A percentile compares a stretch with the other conserved stretches of the same genome.
Evolutionary conservation across 2,329 filamentous ascomycete genomes (phyloP).

Genomic region (Fusarium circinatum): DNA sequence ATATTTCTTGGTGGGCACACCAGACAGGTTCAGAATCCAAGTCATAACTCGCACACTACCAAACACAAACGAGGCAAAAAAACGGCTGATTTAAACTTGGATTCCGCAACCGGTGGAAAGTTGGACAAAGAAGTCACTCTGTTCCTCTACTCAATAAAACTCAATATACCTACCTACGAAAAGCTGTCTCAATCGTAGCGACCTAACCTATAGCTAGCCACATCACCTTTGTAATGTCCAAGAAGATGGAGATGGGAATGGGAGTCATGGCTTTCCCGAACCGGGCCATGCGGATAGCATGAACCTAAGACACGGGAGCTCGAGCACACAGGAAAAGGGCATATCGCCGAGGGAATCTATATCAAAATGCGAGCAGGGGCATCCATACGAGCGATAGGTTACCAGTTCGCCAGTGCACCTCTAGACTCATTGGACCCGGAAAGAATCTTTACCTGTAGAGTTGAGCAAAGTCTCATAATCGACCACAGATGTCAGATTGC

Average conservation of each 20-base stretch:
- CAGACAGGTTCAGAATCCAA: background rate
- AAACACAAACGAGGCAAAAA: background rate
- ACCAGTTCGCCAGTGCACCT: background rate
- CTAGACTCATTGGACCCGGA: background rate
- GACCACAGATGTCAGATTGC: conserved; percentile 21
- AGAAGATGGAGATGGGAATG: background rate
- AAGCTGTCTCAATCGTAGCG: background rate
- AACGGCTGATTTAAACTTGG: background rate
- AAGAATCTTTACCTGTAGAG: background rate
- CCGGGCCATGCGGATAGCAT: background rate
- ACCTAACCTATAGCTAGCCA: conserved; percentile 2
- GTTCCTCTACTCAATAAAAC: background rate
- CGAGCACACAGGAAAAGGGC: background rate
- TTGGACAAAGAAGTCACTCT: background rate
- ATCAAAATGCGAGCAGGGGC: background rate
- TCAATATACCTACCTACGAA: too few relatives aligned
- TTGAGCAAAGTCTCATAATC: background rate
- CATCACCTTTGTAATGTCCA: background rate
- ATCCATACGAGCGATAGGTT: background rate
- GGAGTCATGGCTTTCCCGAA: background rate
- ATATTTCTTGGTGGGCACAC: too few relatives aligned
- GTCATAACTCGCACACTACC: background rate
- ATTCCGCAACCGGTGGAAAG: background rate
- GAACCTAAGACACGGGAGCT: conserved; percentile 1
- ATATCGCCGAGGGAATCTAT: background rate